Evolutionary conservation across 305 asterid genomes (phyloP).

Genomic region (Plantago lanceolata): DNA sequence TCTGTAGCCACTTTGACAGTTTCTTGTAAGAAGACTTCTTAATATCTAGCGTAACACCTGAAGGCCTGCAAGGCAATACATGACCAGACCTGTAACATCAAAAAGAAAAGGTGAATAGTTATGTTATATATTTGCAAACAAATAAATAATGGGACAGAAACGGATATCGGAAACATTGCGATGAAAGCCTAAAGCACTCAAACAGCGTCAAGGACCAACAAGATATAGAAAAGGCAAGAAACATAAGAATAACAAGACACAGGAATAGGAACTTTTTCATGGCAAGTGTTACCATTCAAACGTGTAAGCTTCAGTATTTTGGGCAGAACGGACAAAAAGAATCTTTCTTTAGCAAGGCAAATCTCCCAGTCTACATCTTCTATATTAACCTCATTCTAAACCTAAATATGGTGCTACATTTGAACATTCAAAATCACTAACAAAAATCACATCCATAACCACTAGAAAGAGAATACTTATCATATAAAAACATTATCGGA

Average conservation of each 20-base stretch:
- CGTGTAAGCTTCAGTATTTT: no score
- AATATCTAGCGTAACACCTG: constrained; percentile 70
- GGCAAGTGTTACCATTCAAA: not conserved
- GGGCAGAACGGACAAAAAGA: no score
- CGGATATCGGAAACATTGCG: not conserved
- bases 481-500: no score
- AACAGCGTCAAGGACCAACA: not conserved
- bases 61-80: constrained; percentile 85
- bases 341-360: no score
- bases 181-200: not conserved
- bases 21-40: constrained; percentile 94
- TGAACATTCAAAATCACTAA: no score
- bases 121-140: constrained; percentile 4
- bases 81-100: constrained; percentile 75
- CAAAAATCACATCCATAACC: no score
- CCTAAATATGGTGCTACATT: no score
- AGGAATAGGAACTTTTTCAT: not conserved
- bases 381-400: no score
- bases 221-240: constrained; percentile 1
- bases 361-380: no score
- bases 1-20: constrained; percentile 92
- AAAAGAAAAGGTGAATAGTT: constrained; percentile 21
- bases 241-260: not conserved
- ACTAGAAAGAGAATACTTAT: no score
- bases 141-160: not conserved